Base-by-base conservation (phyloP, 2,329 filamentous ascomycete species). In the Cryphonectria nitschkei region DNA sequence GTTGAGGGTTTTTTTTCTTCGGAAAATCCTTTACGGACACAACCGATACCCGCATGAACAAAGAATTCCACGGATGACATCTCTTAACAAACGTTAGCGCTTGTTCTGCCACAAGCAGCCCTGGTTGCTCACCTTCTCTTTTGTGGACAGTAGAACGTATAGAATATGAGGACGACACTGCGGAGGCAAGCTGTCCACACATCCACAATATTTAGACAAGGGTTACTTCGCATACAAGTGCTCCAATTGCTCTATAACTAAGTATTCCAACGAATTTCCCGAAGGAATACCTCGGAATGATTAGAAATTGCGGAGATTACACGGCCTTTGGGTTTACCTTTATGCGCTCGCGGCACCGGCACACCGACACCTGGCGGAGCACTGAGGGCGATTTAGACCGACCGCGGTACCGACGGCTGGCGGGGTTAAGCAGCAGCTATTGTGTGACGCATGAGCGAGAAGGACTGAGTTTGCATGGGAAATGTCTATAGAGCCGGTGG, bases 361-460 rank as follows among this genome's bases (percentile, higher is more conserved):
- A 46, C n/a, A 16, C 22, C 19, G 61, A 39, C 22, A 26, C 39
- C 26, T 29, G 26, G 39, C 61, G 16, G 13, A 9, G 7, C 1
- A 6, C 14, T 16, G 22, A 26, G 37, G 37, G 61, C 13, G n/a
- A 7, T 2, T 19, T 22, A 37, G 14, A 50, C 39, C 63, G 29
- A 32, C 9, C 11, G 26, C 63, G 63, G 63, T 29, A 65, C 63
- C 63, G 63, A 65, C 13, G 63, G 63, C 39, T 65, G 63, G 63
- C 63, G 63, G 63, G 63, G 63, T 65, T 50, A 16, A 46, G 62
- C 16, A 26, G 37, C 11, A 65, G 62, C 41, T 13, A 3, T 37
- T 39, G 19, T 50, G 58, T 39, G 58, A 37, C 34, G 58, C 58
- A 61, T n/a, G 32, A 39, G 13, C 13, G 52, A 11, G 9, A 7